phyloP scores from a whole-genome alignment of 164 flowering plant species.

The Dillenia suffruticosa region DNA sequence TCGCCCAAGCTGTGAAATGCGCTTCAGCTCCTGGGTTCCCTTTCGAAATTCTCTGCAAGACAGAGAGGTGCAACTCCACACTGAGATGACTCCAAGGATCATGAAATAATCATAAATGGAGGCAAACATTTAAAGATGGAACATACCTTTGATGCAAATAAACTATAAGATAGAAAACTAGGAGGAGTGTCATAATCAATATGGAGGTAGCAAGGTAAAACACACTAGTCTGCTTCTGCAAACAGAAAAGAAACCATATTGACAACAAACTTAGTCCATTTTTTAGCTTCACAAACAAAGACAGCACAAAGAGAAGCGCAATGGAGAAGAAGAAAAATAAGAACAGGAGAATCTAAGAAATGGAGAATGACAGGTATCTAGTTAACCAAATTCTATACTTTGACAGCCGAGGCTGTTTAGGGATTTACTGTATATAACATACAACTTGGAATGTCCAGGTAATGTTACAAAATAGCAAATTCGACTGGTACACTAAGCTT shows the following conservation, averaged over 20 bases:
- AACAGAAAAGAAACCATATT: constrained; percentile 1
- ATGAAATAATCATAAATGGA: background rate
- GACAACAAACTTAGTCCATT: background rate
- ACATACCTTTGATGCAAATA: constrained; percentile 73
- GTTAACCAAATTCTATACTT: too few species aligned
- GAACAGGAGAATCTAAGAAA: too few species aligned
- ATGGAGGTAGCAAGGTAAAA: constrained; percentile 69
- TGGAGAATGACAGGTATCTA: too few species aligned
- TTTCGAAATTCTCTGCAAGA: constrained; percentile 56
- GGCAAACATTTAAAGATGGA: background rate
- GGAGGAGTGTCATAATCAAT: constrained; percentile 82
- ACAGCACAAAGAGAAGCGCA: background rate
- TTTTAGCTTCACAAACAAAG: background rate
- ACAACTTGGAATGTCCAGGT: too few species aligned
- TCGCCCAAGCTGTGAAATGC: constrained; percentile 46
- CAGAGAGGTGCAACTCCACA: background rate
- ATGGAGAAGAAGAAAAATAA: too few species aligned
- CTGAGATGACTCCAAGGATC: background rate
- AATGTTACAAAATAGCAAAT: too few species aligned
- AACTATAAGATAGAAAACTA: constrained; percentile 72
- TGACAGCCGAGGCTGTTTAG: too few species aligned
- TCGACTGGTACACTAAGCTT: too few species aligned
- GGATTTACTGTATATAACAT: too few species aligned
- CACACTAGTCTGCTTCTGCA: constrained; percentile 74
- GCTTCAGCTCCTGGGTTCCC: constrained; percentile 66